phyloP scores from a whole-genome alignment of 73 alveolate genomes.

The Uronychia binucleata region DNA sequence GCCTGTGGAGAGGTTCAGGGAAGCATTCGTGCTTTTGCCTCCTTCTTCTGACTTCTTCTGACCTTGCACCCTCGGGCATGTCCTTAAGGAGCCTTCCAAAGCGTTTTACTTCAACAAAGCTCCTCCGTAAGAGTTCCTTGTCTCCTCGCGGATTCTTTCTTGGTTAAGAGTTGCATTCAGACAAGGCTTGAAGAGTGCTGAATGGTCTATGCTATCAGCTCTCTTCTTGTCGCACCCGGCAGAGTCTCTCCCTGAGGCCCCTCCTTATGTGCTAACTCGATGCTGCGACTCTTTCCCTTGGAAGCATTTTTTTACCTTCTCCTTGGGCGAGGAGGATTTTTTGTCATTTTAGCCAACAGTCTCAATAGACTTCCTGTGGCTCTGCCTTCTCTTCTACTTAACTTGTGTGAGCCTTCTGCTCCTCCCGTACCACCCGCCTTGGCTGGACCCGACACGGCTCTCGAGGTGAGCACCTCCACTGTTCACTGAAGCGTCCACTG shows the following conservation, averaged over 20 bases:
- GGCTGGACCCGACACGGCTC: too few species aligned
- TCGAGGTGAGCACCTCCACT: too few species aligned
- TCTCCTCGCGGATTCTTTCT: background rate
- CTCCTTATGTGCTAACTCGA: background rate
- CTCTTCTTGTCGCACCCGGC: background rate
- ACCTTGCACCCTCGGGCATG: background rate
- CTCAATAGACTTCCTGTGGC: background rate
- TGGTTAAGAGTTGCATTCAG: background rate
- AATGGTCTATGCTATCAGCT: background rate
- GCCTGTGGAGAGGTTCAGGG: too few species aligned
- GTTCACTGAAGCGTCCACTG: too few species aligned
- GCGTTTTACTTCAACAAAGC: background rate
- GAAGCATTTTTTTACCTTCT: background rate
- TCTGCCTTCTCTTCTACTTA: too few species aligned
- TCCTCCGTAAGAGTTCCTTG: background rate
- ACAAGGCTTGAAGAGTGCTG: background rate
- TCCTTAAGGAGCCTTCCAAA: background rate
- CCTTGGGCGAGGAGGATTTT: background rate
- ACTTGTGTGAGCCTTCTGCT: too few species aligned
- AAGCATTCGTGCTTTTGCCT: too few species aligned
- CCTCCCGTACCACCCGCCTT: too few species aligned
- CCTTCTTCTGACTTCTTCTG: background rate
- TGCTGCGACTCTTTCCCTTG: background rate
- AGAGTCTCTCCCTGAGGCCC: background rate
- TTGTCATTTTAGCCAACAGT: background rate